Base-by-base conservation (phyloP, 805 yeast genomes). In the Candida saitoana region DNA sequence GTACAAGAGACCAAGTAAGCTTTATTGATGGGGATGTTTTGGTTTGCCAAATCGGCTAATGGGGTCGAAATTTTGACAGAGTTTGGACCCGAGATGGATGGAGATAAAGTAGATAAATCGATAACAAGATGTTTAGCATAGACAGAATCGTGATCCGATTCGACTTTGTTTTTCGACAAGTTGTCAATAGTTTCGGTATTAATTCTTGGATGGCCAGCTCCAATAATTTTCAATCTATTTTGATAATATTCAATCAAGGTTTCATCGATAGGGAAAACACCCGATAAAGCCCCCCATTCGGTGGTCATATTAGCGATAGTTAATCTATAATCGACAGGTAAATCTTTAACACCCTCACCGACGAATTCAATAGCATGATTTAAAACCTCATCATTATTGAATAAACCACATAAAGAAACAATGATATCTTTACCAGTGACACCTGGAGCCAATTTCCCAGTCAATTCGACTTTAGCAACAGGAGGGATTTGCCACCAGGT, bases 401-500 rank as follows among this genome's bases (percentile, higher is more conserved):
- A 83, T 19, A 82, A 70, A 39, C 99, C 99, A 72, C 99, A 93
- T 34, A 93, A 74, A 0, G 97, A 93, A 17, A 95, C 95, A 60
- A 93, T 93, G 39, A 93, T 93, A 67, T 93, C 99, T 64, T 93
- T 93, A 48, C 99, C 99, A 3, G 96, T 81, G 14, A 87, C 89
- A 14, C 96, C 96, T 39, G 74, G 66, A 9, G 95, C 96, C 44
- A 93, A 74, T 51, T 77, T 64, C 34, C 96, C 96, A 49, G 76
- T 71, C 42, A 93, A 75, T 62, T 87, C 95, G 7, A 93, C 98
- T 55, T 82, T 80, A 27, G 98, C 99, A 18, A 93, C 98, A 0
- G 99, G 98, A 2, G 99, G 99, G 42, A 93, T 87, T 77, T 95
- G 99, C 99, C 99, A 93, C 99, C 99, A 93, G 3, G 99, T 93